Evolutionary conservation across 163 green algal species (phyloP).

Genomic region (Picocystis sp.): DNA sequence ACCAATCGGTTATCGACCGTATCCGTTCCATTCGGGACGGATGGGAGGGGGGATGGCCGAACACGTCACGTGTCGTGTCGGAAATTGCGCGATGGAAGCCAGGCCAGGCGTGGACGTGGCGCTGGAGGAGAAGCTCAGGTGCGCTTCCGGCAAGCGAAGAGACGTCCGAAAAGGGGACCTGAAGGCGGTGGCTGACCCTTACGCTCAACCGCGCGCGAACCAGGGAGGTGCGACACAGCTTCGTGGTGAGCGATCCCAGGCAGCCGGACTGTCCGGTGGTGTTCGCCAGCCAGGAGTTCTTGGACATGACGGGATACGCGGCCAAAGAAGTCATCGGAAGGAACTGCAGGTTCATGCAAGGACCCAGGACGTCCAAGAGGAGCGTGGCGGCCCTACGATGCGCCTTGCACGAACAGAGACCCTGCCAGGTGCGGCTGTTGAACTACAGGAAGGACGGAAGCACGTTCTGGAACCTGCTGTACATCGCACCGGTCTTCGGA

Average conservation of each 20-base stretch:
- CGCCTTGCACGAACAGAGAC: slow-evolving; percentile 11
- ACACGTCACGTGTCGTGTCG: no score
- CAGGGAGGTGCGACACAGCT: slow-evolving; percentile 55
- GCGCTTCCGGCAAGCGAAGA: no score
- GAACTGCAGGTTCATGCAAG: slow-evolving; percentile 78
- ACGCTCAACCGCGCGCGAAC: slow-evolving; percentile 49
- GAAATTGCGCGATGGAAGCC: no score
- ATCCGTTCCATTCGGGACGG: no score
- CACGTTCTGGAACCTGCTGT: slow-evolving; percentile 77
- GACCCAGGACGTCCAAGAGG: slow-evolving; percentile 9
- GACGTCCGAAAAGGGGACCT: no score
- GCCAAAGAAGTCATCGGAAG: slow-evolving; percentile 75
- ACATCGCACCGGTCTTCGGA: slow-evolving; percentile 54
- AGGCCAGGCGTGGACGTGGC: no score
- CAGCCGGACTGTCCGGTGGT: slow-evolving; percentile 48
- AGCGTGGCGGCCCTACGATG: slow-evolving; percentile 1
- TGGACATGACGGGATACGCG: slow-evolving; percentile 77
- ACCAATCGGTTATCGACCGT: no score
- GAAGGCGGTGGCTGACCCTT: no score
- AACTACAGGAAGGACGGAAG: slow-evolving; percentile 85
- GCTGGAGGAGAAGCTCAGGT: no score
- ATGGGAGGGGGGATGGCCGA: no score
- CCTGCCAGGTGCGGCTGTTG: slow-evolving; percentile 54
- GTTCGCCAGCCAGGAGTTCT: slow-evolving; percentile 77
- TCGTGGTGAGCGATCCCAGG: slow-evolving; percentile 1